Percentiles rank a stretch among this genome's conserved stretches.
Evolutionary conservation across 257 asterid species (phyloP).

Genomic region (Vinca minor): DNA sequence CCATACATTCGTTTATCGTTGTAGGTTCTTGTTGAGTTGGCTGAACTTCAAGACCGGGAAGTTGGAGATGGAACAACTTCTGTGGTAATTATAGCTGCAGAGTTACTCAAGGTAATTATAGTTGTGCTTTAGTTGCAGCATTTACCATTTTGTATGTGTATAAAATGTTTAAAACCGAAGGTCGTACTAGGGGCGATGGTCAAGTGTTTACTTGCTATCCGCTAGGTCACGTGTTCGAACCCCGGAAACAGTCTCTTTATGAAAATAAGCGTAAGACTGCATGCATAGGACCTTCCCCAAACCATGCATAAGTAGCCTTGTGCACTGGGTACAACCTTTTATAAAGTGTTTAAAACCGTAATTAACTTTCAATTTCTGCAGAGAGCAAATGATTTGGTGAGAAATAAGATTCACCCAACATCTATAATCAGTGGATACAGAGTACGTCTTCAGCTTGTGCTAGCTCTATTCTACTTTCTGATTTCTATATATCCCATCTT

Average conservation of each 20-base stretch:
- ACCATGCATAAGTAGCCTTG: too few species aligned
- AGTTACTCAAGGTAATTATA: conserved; percentile 76
- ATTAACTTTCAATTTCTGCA: conserved; percentile 28
- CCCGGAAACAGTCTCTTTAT: too few species aligned
- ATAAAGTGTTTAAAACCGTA: neutral
- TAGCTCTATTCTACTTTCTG: neutral
- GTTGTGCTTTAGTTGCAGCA: neutral
- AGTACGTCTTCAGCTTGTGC: conserved; percentile 28
- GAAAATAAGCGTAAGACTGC: too few species aligned
- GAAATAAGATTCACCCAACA: conserved; percentile 91
- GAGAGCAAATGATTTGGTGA: conserved; percentile 96
- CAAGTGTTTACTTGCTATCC: too few species aligned
- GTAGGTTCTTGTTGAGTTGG: conserved; percentile 97
- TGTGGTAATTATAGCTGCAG: conserved; percentile 93
- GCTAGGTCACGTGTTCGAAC: too few species aligned
- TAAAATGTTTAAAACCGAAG: neutral
- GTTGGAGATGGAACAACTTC: conserved; percentile 99
- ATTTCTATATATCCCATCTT: neutral
- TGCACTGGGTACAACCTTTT: too few species aligned
- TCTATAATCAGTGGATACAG: conserved; percentile 95
- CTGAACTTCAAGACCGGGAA: conserved; percentile 97
- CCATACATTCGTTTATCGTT: neutral
- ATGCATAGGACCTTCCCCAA: too few species aligned
- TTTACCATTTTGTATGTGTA: too few species aligned
- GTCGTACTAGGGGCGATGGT: too few species aligned